Evolutionary conservation across 192 early-diverging fungal species (phyloP), one percentile per base, ranked within the genome.

Genomic region (Podila epigama): DNA sequence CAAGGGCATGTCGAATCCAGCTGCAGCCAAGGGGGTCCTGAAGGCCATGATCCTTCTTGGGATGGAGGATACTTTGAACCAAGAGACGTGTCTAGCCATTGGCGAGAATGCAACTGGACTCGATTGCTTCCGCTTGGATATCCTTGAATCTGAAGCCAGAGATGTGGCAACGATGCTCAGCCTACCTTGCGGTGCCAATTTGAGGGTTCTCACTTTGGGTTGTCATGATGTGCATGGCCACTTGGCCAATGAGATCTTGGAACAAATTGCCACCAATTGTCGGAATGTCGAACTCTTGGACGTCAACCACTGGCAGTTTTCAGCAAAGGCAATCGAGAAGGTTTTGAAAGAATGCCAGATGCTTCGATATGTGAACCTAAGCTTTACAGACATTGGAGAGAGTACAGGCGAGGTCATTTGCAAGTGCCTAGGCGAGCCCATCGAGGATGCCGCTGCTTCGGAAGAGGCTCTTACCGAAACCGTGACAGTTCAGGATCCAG

Each of bases 261-360:
- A 68, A 16, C 73, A 77, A 20, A 77, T 77, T 55, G 66, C 73
- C 4, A 42, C 58, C 16, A 77, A 77, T 18, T 77, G 73, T 34
- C 52, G 56, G 8, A 68, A 77, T 40, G 60, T 77, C 56, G 73
- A 77, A 40, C 33, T 77, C 20, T 48, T 77, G 61, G 73, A 77
- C 48, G 40, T 77, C 12, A 77, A 77, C n/a, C 73, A 77, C 37
- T 77, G 73, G 73, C 73, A 77, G 52, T 77, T 77, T 48, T 77
- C 73, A 4, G 66, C 63, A 12, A 59, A 34, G 20, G 73, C 73
- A 0, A 68, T 77, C 25, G 66, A 77, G 48, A 56, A 44, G 22
- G 73, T 77, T 29, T 34, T 77, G 55, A 53, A 66, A 3, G 59
- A 68, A 13, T 77, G 73, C 10, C 52, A 60, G 9, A 77, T 77